phyloP scores from a whole-genome alignment of 257 asterid genomes.

The Sherardia arvensis region DNA sequence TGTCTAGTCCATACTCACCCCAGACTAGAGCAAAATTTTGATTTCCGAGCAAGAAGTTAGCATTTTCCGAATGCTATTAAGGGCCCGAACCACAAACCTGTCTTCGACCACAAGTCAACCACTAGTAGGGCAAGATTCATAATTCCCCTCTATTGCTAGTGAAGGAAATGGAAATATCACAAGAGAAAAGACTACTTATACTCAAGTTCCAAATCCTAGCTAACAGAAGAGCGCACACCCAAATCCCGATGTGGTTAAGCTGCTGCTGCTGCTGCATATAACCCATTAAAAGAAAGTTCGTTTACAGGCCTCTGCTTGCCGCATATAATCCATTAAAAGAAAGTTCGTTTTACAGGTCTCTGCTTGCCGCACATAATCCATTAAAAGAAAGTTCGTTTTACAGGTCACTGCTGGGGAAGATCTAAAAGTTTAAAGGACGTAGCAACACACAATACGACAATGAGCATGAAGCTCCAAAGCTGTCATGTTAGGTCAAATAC shows the following conservation, averaged over 20 bases:
- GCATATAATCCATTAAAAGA: constrained; percentile 16
- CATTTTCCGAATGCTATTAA: background rate
- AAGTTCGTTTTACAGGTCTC: background rate
- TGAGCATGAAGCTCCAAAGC: background rate
- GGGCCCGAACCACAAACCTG: background rate
- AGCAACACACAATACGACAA: background rate
- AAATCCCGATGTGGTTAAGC: constrained; percentile 9
- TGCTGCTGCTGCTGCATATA: constrained; percentile 5
- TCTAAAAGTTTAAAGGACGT: constrained; percentile 2
- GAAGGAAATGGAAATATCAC: background rate
- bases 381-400: constrained; percentile 31
- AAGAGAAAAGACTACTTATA: background rate
- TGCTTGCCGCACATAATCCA: constrained; percentile 8
- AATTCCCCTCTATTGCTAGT: background rate
- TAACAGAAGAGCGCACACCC: constrained; percentile 2
- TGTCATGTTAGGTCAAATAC: background rate
- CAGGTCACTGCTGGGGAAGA: constrained; percentile 16
- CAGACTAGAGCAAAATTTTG: background rate
- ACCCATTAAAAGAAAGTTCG: constrained; percentile 15
- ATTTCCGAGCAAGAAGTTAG: background rate
- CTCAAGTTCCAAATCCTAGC: constrained; percentile 18
- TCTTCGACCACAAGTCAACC: background rate
- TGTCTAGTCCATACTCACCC: background rate
- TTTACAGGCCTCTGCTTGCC: background rate
- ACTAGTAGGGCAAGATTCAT: background rate